Evolutionary conservation across 169 alveolate genomes (phyloP).

Genomic region (Babesia sp.): DNA sequence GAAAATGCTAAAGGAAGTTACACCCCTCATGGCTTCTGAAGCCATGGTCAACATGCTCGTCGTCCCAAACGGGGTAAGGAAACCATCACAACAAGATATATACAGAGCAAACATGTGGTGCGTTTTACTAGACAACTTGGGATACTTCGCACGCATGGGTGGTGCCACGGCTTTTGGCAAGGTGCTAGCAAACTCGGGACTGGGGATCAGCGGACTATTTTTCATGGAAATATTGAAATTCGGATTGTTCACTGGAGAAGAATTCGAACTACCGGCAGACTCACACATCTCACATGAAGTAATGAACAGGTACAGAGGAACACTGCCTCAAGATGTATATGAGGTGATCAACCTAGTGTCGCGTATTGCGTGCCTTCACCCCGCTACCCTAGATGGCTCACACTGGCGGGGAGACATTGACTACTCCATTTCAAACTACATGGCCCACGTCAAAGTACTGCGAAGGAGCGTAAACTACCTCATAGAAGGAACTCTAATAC

Average conservation of each 20-base stretch:
- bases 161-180: constrained; percentile 77
- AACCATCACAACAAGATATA: constrained; percentile 38
- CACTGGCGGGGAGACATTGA: constrained; percentile 63
- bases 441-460: constrained; percentile 68
- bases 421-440: constrained; percentile 68
- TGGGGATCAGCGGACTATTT: constrained; percentile 61
- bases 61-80: constrained; percentile 28
- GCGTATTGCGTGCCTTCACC: constrained; percentile 65
- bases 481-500: constrained; percentile 49
- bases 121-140: constrained; percentile 74
- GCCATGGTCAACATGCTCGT: constrained; percentile 20
- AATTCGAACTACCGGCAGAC: constrained; percentile 69
- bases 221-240: constrained; percentile 73
- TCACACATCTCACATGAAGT: constrained; percentile 64
- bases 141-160: constrained; percentile 69
- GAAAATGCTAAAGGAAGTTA: constrained; percentile 30
- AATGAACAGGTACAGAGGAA: constrained; percentile 6
- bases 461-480: constrained; percentile 69
- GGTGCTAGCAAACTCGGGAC: constrained; percentile 67
- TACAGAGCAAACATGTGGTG: constrained; percentile 54
- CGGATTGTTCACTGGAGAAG: constrained; percentile 72
- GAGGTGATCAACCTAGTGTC: constrained; percentile 55
- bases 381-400: constrained; percentile 27
- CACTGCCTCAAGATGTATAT: constrained; percentile 13
- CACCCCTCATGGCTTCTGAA: constrained; percentile 10